Conservation (phyloP, 768 basidiomycete species). For the Leucogyrophana mollusca region DNA sequence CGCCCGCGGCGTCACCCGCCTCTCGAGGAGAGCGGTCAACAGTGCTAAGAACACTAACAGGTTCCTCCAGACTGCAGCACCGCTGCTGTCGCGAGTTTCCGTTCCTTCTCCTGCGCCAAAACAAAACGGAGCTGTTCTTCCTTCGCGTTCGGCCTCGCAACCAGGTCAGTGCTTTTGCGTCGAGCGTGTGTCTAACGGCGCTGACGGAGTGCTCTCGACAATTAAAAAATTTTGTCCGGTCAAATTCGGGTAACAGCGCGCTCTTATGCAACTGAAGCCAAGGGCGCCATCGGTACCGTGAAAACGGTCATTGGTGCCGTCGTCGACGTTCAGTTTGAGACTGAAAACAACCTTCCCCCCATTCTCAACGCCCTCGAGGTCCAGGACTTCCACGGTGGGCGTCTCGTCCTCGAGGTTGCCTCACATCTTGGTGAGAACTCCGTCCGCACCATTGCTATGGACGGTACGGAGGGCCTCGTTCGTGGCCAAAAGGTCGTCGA, state of each 20-base stretch:
- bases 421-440: constrained; percentile 99
- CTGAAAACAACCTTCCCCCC: constrained; percentile 83
- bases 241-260: constrained; percentile 48
- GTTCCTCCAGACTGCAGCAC: constrained; percentile 76
- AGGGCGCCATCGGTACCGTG: constrained; percentile 69
- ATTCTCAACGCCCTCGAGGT: constrained; percentile 99
- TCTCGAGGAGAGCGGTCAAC: constrained; percentile 81
- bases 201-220: constrained; percentile 3
- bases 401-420: constrained; percentile 98
- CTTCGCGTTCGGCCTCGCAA: constrained; percentile 46
- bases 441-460: constrained; percentile 99
- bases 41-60: constrained; percentile 73
- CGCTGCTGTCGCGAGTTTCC: constrained; percentile 53
- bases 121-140: constrained; percentile 47
- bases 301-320: constrained; percentile 99
- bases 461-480: constrained; percentile 99
- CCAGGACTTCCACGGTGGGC: constrained; percentile 88
- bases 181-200: not conserved
- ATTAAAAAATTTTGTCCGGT: not conserved
- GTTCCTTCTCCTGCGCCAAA: constrained; percentile 42
- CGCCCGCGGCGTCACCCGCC: constrained; percentile 82
- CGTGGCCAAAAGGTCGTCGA: constrained; percentile 97
- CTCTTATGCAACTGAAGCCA: constrained; percentile 89
- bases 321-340: constrained; percentile 98
- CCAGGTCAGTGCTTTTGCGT: constrained; percentile 45